Base-by-base conservation (phyloP, 2,329 filamentous ascomycete genomes). In the Coniosporium tulheliwenetii region DNA sequence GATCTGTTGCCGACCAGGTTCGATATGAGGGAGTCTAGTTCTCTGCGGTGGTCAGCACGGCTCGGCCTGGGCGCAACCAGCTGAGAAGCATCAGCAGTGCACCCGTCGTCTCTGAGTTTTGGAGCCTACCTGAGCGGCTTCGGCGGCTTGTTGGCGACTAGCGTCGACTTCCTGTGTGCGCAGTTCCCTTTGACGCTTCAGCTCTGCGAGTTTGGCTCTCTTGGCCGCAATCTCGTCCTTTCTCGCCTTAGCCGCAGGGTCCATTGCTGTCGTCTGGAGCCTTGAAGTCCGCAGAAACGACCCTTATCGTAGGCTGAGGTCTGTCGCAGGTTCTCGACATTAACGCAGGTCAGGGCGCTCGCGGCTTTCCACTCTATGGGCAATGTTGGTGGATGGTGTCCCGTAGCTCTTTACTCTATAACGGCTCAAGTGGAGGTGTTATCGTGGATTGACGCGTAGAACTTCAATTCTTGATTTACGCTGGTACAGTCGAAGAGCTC, bases 181-280 rank as follows among this genome's bases (percentile, higher is more conserved):
- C 51, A 89, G 67, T 60, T 93, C 86, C 52, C 91, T 77, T 65
- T 95, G 86, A 46, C 84, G 77, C 67, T 94, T 95, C 49, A 98
- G 74, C 71, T 96, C 91, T 39, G 85, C 87, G 53, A 98, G 85
- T 70, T 91, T 95, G 47, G 87, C 89, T 70, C 85, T 89, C 68
- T 98, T 98, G 51, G 86, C 87, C 52, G 91, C 70, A 51, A 98
- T 94, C 69, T 98, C 91, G 69, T 94, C 86, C 68, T 85, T 82
- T 53, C 87, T 81, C 71, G 87, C 68, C 59, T 77, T 80, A 26
- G 19, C 19, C 19, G 19, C 19, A 12, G 32, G 32, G 32, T 33
- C 32, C 32, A 33, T 33, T 26, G 19, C 19, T 26, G 7, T 26
- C 19, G 19, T 26, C 19, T 26, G 19, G 19, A 3, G 19, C 19